These are phyloP conservation scores for Cladophialophora immunda DNA, from an alignment of 2,329 filamentous ascomycete genomes.

Conservation along the genomic window DNA sequence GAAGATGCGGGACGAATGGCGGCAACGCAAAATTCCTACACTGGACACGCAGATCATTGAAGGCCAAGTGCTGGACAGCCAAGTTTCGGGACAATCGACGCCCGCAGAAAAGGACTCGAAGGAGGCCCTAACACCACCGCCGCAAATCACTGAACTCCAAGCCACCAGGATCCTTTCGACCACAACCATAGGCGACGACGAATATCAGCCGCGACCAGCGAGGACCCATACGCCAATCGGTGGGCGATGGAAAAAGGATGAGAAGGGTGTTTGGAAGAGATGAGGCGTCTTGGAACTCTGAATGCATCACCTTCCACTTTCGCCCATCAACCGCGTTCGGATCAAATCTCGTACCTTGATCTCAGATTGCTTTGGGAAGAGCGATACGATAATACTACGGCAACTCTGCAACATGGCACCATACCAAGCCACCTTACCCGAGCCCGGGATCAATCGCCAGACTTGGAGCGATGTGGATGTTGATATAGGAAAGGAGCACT, in stretches of 20 bases:
- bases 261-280: slow-evolving; percentile 36
- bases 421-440: too few relatives aligned
- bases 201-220: slow-evolving; percentile 21
- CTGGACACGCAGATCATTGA: slow-evolving; percentile 30
- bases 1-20: slow-evolving; percentile 33
- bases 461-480: too few relatives aligned
- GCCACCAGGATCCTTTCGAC: slow-evolving; percentile 16
- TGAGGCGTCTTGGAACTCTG: slow-evolving; percentile 1
- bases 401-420: too few relatives aligned
- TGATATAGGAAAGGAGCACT: too few relatives aligned
- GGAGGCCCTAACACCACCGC: slow-evolving; percentile 8
- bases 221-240: slow-evolving; percentile 32
- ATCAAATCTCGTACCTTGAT: not conserved
- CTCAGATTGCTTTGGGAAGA: too few relatives aligned
- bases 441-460: too few relatives aligned
- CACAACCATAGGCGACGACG: slow-evolving; percentile 1
- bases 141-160: slow-evolving; percentile 18
- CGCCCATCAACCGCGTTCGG: not conserved
- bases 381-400: too few relatives aligned
- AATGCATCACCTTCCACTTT: not conserved
- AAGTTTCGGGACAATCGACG: slow-evolving; percentile 23
- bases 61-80: slow-evolving; percentile 18
- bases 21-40: slow-evolving; percentile 22
- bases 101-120: slow-evolving; percentile 3
- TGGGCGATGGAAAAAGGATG: slow-evolving; percentile 31